Evolutionary conservation across 2,329 filamentous ascomycete genomes (phyloP), one percentile per base, ranked within the genome.

Genomic region (Amauroascus verrucosus): DNA sequence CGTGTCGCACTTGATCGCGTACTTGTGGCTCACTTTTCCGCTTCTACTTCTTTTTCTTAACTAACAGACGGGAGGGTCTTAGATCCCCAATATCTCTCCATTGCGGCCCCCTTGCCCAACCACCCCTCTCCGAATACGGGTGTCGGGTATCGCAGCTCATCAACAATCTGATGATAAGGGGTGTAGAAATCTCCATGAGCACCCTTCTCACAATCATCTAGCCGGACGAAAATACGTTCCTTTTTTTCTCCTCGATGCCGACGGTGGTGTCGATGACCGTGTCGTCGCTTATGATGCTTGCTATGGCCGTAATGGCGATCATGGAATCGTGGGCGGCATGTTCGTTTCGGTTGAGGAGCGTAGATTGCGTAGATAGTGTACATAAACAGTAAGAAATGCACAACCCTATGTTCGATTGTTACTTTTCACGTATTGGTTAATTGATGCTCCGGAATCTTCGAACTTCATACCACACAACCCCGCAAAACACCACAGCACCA

Each of bases 401-500:
- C 28, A 1, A 24, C 20, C 44, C 54, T 55, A 37, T 33, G 6
- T 22, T 26, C 18, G n/a, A 35, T 30, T 32, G n/a, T 40, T 43
- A 18, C 2, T 41, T 32, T 14, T 11, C 4, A 8, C 14, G 22
- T 16, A 43, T 35, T 22, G 8, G 14, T n/a, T 8, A 4, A n/a
- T 16, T 9, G 14, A 3, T 14, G 9, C 30, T 24, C 16, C 8
- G 3, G 4, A 7, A 6, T 30, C n/a, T 2, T 30, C 24, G 6
- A 38, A 20, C 32, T 40, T 2, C 59, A 53, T 54, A 62, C 64
- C 64, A 65, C 37, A 64, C 59, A 14, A 62, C 35, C 37, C 58
- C 53, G 32, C 57, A 60, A 56, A 64, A 64, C 14, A 61, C 49
- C 20, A 67, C 58, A 2, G 57, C 64, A 4, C 58, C 63, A 32